phyloP scores from a whole-genome alignment of 2,329 filamentous ascomycete genomes.

The Fusarium praegraminearum region DNA sequence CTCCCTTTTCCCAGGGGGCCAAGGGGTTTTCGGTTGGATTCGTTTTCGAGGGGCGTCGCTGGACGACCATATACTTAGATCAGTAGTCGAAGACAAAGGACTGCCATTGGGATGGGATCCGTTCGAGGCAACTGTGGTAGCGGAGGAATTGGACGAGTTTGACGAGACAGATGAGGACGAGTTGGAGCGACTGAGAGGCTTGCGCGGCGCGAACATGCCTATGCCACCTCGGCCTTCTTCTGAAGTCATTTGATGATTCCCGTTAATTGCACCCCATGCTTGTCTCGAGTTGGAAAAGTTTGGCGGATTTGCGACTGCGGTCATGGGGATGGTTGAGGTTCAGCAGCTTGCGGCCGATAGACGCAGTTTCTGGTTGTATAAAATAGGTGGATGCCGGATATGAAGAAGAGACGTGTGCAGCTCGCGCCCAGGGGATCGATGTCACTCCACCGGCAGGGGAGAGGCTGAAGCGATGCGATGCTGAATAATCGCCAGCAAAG shows the following conservation, averaged over 20 bases:
- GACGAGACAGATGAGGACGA: slow-evolving; percentile 94
- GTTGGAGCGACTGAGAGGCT: slow-evolving; percentile 86
- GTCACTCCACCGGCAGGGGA: slow-evolving; percentile 39
- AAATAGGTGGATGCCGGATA: slow-evolving; percentile 24
- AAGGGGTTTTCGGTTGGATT: slow-evolving; percentile 63
- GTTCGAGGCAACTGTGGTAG: slow-evolving; percentile 72
- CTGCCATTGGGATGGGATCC: slow-evolving; percentile 73
- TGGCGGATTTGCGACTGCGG: slow-evolving; percentile 74
- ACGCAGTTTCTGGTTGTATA: slow-evolving; percentile 36
- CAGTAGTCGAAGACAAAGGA: slow-evolving; percentile 59
- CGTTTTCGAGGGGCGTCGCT: slow-evolving; percentile 64
- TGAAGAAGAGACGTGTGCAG: slow-evolving; percentile 41
- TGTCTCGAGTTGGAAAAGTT: slow-evolving; percentile 72
- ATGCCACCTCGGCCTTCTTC: slow-evolving; percentile 79
- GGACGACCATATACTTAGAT: slow-evolving; percentile 63
- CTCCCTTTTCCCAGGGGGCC: slow-evolving; percentile 63
- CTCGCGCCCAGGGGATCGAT: slow-evolving; percentile 36
- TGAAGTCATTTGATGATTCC: slow-evolving; percentile 76
- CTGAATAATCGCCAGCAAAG: slow-evolving; percentile 13
- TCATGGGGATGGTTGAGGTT: slow-evolving; percentile 64
- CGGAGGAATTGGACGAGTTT: slow-evolving; percentile 74
- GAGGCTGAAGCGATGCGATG: slow-evolving; percentile 10
- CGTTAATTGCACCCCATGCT: slow-evolving; percentile 73
- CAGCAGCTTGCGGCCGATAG: slow-evolving; percentile 39
- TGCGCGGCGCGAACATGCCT: slow-evolving; percentile 86